phyloP scores from a whole-genome alignment of 2,329 filamentous ascomycete species.

The Penicillium expansum region DNA sequence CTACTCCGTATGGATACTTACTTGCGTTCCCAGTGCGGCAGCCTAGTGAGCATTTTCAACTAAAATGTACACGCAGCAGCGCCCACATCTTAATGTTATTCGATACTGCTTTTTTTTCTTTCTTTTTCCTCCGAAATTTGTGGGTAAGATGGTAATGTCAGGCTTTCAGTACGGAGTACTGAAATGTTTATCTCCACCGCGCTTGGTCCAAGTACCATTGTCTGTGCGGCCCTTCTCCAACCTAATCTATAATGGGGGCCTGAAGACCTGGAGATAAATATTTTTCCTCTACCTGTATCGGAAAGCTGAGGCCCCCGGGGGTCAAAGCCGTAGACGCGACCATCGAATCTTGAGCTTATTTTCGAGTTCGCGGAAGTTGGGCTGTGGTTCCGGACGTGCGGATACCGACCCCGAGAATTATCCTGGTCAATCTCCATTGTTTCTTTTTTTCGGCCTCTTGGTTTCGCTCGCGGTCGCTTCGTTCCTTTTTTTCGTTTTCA shows the following conservation, averaged over 20 bases:
- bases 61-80: background rate
- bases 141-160: background rate
- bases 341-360: conserved; percentile 26
- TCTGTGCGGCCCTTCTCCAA: background rate
- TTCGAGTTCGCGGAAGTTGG: conserved; percentile 6
- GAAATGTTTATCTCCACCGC: background rate
- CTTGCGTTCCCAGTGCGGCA: background rate
- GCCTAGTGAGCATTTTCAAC: background rate
- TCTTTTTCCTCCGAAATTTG: background rate
- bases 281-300: background rate
- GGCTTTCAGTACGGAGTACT: background rate
- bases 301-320: background rate
- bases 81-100: background rate
- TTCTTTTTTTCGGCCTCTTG: background rate
- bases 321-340: conserved; percentile 5
- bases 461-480: background rate
- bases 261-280: background rate
- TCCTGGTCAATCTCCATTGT: background rate
- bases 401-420: background rate
- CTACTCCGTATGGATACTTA: background rate
- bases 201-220: background rate
- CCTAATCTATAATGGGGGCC: conserved; percentile 4
- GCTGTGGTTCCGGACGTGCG: background rate
- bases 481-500: background rate
- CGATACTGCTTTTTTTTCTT: background rate